Evolutionary conservation across 129 eudicot genomes (phyloP), one percentile per base, ranked within the genome.

Genomic region (Calendula officinalis): DNA sequence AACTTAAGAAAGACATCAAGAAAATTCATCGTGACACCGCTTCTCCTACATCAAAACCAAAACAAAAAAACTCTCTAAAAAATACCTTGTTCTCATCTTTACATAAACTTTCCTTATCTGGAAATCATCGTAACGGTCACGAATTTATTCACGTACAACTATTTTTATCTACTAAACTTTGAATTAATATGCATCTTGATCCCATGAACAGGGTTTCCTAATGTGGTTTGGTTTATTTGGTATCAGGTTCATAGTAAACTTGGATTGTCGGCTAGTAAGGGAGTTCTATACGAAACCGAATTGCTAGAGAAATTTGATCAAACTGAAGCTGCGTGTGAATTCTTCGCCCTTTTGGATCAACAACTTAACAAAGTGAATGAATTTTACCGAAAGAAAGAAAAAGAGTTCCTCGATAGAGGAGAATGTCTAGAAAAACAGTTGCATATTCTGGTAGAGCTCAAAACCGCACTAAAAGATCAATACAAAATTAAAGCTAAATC

Each of bases 341-440:
- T 88, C 60, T 94, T 94, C n/a, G 71, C 87, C 0, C 79, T 78
- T 68, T 75, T 94, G 79, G 99, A 94, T 69, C 90, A 47, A 22
- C 97, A 94, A 60, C 97, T 94, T 69, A 94, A 94, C 78, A 94
- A 94, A 72, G 99, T 94, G 77, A 94, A 94, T 43, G 91, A 83
- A 32, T 94, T 94, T 60, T 94, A 79, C 50, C 73, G 72, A 64
- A 77, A 64, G 48, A 94, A 94, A 67, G 99, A 94, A 77, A 80
- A 73, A 30, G 99, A 88, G 84, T 89, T 88, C 65, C 70, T 94
- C 6, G 99, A 94, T 49, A 83, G 96, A 68, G 95, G 97, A 8
- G 91, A 83, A 13, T 75, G 81, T 8, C 75, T 86, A 76, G 79
- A 62, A 79, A 88, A 86, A 55, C 99, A 94, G 63, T 58, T 88